Evolutionary conservation across 1,139 yeast species (phyloP).

Genomic region (Candida sanyaensis): DNA sequence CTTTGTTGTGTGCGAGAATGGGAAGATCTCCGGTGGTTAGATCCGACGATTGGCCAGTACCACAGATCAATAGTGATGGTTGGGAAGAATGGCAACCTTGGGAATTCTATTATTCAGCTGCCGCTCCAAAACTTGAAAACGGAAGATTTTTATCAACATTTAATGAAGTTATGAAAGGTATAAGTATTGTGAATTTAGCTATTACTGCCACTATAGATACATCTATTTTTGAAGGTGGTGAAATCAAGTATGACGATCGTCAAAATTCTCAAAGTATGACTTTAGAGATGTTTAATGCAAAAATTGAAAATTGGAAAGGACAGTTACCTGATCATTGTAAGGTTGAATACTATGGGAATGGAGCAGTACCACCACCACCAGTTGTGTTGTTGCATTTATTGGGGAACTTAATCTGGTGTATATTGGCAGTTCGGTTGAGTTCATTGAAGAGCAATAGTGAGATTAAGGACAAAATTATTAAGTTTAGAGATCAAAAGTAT

Average conservation of each 20-base stretch:
- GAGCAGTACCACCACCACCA: constrained; percentile 16
- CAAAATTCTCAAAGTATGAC: constrained; percentile 16
- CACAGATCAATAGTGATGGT: constrained; percentile 21
- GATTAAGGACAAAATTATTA: constrained; percentile 15
- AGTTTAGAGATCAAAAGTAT: constrained; percentile 19
- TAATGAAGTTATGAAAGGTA: constrained; percentile 20
- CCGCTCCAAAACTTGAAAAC: constrained; percentile 17
- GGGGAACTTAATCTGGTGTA: constrained; percentile 21
- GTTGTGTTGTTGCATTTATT: constrained; percentile 18
- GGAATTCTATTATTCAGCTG: constrained; percentile 17
- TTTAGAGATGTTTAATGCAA: constrained; percentile 17
- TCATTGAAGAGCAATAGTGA: constrained; percentile 13
- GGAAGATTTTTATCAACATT: constrained; percentile 23
- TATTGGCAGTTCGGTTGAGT: constrained; percentile 20
- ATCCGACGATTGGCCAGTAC: constrained; percentile 27
- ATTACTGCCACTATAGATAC: constrained; percentile 23
- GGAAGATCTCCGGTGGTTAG: constrained; percentile 25
- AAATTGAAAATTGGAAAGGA: constrained; percentile 15
- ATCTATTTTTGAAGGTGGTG: constrained; percentile 12
- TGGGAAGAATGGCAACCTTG: constrained; percentile 31
- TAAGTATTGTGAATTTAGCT: constrained; percentile 21
- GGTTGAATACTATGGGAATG: constrained; percentile 10
- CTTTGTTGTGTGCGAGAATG: constrained; percentile 24
- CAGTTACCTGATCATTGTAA: constrained; percentile 20
- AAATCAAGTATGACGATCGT: constrained; percentile 14